Base-by-base conservation (phyloP, 1,284 basidiomycete genomes). In the Xerocomus nothofagi region DNA sequence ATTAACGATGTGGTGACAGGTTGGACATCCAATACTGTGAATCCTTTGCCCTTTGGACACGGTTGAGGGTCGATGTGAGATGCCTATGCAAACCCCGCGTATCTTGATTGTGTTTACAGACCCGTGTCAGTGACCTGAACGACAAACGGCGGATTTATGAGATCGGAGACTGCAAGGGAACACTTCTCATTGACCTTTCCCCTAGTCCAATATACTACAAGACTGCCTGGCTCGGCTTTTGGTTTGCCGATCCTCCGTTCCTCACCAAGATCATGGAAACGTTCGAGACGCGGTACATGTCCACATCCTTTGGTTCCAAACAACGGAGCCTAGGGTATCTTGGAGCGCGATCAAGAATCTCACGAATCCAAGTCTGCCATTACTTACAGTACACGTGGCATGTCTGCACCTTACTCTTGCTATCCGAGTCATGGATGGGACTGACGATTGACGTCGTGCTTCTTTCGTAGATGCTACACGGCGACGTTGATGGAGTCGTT, bases 191-290 rank as follows among this genome's bases (percentile, higher is more conserved):
- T 86, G 10, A 73, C 75, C 11, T 67, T 67, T 11, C 66, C 67
- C 6, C 49, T 58, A 3, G 59, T 0, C 31, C 24, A 2, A 51
- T 11, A 11, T 61, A 40, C 31, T 56, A 49, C 50, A 65, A 63
- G 41, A 36, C 59, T 4, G 54, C 54, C 4, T 78, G n/a, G 76
- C 4, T 75, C 76, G 0, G 62, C 67, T 11, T 85, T 76, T 54
- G 84, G 84, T 0, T 86, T n/a, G 74, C 76, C 0, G 76, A 84
- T 53, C 59, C 84, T 9, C 56, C 56, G 3, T 62, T 63, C 4
- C 70, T 86, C 18, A 72, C 67, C 4, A 65, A 72, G n/a, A 70
- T 77, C 51, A 80, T 79, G 0, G 84, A 88, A 65, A 87, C 86
- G 60, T 85, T 86, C 40, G 80, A 85, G 60, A 70, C 71, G 12